A percentile compares a stretch with the other conserved stretches of the same genome.
phyloP scores from a whole-genome alignment of 805 yeast genomes.

The Candida namnaoensis region DNA sequence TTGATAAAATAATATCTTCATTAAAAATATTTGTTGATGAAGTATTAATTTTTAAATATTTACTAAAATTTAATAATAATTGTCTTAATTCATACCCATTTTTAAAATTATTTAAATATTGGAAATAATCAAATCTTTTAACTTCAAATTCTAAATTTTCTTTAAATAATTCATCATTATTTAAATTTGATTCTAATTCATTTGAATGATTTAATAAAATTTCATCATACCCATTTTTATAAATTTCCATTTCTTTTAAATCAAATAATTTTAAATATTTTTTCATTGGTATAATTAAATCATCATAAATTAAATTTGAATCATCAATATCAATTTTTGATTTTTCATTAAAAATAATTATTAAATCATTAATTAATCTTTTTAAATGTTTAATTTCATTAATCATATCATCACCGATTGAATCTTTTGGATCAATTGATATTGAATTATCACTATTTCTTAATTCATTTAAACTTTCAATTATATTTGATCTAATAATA shows the following conservation, averaged over 20 bases:
- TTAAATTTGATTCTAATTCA: neutral
- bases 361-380: slow-evolving; percentile 8
- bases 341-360: slow-evolving; percentile 8
- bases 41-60: no score
- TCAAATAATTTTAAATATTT: slow-evolving; percentile 6
- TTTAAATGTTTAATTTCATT: slow-evolving; percentile 5
- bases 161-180: slow-evolving; percentile 27
- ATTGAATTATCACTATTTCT: neutral
- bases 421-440: slow-evolving; percentile 1
- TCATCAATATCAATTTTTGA: slow-evolving; percentile 12
- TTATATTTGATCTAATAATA: slow-evolving; percentile 9
- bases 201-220: neutral
- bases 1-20: neutral
- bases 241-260: slow-evolving; percentile 5
- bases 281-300: slow-evolving; percentile 9
- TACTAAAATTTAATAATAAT: no score
- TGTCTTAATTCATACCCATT: slow-evolving; percentile 14
- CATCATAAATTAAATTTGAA: slow-evolving; percentile 7
- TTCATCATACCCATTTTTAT: neutral
- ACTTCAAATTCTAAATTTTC: slow-evolving; percentile 32
- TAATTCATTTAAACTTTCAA: slow-evolving; percentile 8
- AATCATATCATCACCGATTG: no score
- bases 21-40: neutral
- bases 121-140: slow-evolving; percentile 36
- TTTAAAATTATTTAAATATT: slow-evolving; percentile 23